phyloP scores from a whole-genome alignment of 352 stramenopile species.

The Globisporangium yorkense region DNA sequence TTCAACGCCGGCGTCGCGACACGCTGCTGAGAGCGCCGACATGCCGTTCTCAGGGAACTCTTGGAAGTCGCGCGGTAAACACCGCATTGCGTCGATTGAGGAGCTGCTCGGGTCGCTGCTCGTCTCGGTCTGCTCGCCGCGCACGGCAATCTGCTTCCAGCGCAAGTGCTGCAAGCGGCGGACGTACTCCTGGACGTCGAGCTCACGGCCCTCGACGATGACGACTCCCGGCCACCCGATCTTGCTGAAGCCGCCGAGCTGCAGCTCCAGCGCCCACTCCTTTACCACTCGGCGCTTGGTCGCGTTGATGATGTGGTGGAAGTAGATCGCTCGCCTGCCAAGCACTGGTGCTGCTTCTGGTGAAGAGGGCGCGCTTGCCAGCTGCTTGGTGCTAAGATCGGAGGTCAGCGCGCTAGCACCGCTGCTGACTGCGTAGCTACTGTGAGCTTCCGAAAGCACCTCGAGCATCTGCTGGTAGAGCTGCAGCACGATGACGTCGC shows the following conservation, averaged over 20 bases:
- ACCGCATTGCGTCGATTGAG: constrained; percentile 24
- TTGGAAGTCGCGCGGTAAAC: constrained; percentile 34
- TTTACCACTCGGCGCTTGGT: constrained; percentile 68
- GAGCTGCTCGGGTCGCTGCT: neutral
- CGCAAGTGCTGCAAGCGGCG: constrained; percentile 60
- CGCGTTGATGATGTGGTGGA: constrained; percentile 77
- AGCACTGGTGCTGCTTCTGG: constrained; percentile 16
- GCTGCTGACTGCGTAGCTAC: neutral
- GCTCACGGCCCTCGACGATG: constrained; percentile 58
- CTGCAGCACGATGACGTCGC: constrained; percentile 49
- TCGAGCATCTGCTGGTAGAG: constrained; percentile 64
- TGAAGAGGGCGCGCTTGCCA: neutral
- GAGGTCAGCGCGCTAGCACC: neutral
- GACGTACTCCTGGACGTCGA: constrained; percentile 60
- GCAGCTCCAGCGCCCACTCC: constrained; percentile 64
- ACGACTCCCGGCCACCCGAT: constrained; percentile 81
- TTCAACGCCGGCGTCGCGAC: constrained; percentile 39
- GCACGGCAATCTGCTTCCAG: constrained; percentile 81
- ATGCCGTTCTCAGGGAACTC: constrained; percentile 68
- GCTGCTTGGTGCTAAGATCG: neutral
- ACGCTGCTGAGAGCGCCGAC: constrained; percentile 48
- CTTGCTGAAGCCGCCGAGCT: constrained; percentile 68
- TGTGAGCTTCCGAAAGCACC: constrained; percentile 24
- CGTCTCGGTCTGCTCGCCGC: constrained; percentile 56
- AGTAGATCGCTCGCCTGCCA: constrained; percentile 72